Evolutionary conservation across 2,329 filamentous ascomycete genomes (phyloP).

Genomic region (Phaeosphaeriaceae sp.): DNA sequence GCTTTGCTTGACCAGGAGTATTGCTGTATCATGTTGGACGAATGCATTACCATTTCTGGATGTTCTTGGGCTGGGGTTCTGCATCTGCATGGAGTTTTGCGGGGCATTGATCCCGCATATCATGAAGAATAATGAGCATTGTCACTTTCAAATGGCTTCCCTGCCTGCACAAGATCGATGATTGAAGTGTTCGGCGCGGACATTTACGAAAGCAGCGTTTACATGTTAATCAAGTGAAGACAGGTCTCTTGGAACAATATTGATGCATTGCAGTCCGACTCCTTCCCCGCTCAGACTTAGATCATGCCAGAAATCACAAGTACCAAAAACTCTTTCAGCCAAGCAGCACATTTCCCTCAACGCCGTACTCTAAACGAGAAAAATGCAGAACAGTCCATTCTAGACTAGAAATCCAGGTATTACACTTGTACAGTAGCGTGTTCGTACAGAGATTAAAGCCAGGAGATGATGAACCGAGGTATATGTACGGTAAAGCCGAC

Average conservation of each 20-base stretch:
- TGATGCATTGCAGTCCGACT: too few species aligned
- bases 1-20: not conserved
- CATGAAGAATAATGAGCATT: not conserved
- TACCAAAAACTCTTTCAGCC: too few species aligned
- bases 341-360: not conserved
- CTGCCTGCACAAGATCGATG: too few species aligned
- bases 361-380: not conserved
- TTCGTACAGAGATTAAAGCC: not conserved
- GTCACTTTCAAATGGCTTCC: too few species aligned
- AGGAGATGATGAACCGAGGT: not conserved
- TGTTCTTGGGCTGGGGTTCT: not conserved
- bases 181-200: too few species aligned
- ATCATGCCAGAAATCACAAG: not conserved
- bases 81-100: not conserved
- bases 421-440: not conserved
- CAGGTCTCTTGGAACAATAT: too few species aligned
- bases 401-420: slow-evolving; percentile 1
- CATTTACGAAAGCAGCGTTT: too few species aligned
- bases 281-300: not conserved
- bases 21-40: not conserved
- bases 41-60: not conserved
- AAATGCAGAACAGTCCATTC: not conserved
- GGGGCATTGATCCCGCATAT: not conserved
- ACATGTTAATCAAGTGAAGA: too few species aligned
- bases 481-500: slow-evolving; percentile 3